These are phyloP conservation scores for Ascochyta pisi DNA, from an alignment of 2,329 filamentous ascomycete genomes.

Conservation along the genomic window DNA sequence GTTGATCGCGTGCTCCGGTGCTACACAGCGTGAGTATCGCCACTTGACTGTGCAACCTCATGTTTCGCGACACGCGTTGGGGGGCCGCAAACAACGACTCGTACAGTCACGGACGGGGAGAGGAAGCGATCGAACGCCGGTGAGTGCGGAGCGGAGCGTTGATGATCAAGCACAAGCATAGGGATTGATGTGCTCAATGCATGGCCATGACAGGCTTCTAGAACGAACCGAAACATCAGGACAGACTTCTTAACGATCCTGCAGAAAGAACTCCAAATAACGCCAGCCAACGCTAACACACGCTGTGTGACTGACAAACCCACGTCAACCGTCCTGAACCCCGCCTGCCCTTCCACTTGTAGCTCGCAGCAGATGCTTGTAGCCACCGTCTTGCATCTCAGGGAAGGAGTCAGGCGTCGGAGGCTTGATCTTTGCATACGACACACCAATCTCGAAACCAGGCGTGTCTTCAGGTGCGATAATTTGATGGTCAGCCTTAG, in stretches of 20 bases:
- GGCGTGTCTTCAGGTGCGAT: conserved; percentile 43
- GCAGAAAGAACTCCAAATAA: not conserved
- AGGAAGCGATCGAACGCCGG: conserved; percentile 6
- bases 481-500: conserved; percentile 46
- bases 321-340: not conserved
- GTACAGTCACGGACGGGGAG: not conserved
- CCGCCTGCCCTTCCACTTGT: conserved; percentile 15
- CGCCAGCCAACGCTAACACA: not conserved
- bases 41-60: conserved; percentile 3
- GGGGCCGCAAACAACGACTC: not conserved
- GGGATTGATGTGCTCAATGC: conserved; percentile 11
- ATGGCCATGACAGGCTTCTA: conserved; percentile 10
- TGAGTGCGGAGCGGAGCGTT: conserved; percentile 10
- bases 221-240: conserved; percentile 7
- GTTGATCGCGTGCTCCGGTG: not conserved
- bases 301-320: not conserved
- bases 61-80: conserved; percentile 3
- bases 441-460: conserved; percentile 50
- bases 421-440: conserved; percentile 49
- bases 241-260: not conserved
- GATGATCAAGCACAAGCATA: conserved; percentile 11
- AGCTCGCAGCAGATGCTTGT: conserved; percentile 14
- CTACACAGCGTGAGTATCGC: conserved; percentile 5
- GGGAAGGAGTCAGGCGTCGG: conserved; percentile 31
- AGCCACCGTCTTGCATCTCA: conserved; percentile 17